These are phyloP conservation scores for Picea engelmannii DNA, from an alignment of 83 land plant species.

Conservation along the genomic window DNA sequence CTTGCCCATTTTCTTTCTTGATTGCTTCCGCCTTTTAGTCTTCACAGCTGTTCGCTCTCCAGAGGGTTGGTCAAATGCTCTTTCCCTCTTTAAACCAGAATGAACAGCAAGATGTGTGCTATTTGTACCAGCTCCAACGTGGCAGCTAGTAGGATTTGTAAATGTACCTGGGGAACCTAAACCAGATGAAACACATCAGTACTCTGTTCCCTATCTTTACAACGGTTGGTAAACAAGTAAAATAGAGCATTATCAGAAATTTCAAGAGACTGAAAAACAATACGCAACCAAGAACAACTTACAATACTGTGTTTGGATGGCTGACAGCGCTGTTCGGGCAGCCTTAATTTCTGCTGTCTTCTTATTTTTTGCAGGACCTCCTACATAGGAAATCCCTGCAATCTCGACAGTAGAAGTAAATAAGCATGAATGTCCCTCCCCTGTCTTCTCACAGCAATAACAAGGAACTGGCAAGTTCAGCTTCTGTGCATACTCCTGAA, in stretches of 20 bases:
- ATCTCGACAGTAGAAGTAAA: constrained; percentile 26
- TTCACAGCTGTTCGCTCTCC: background rate
- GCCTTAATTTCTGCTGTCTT: constrained; percentile 35
- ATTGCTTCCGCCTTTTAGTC: background rate
- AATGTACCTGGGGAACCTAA: background rate
- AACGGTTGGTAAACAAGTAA: no score
- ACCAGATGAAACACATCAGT: background rate
- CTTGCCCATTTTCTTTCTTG: constrained; percentile 1
- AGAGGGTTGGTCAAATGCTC: constrained; percentile 4
- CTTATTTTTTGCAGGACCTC: constrained; percentile 30
- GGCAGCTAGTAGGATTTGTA: background rate
- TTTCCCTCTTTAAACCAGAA: constrained; percentile 12
- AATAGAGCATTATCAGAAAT: background rate
- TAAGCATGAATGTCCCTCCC: background rate
- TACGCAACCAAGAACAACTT: background rate
- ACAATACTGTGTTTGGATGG: constrained; percentile 19
- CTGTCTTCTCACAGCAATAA: constrained; percentile 11
- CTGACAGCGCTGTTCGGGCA: constrained; percentile 26
- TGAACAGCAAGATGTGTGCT: background rate
- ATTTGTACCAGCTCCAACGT: background rate
- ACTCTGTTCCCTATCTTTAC: no score
- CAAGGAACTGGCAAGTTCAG: constrained; percentile 30
- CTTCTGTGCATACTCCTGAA: constrained; percentile 84
- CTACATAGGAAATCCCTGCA: constrained; percentile 23
- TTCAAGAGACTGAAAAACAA: background rate